These are phyloP conservation scores for Leptomonas pyrrhocoris DNA, from an alignment of 208 protist species.

Conservation along the genomic window DNA sequence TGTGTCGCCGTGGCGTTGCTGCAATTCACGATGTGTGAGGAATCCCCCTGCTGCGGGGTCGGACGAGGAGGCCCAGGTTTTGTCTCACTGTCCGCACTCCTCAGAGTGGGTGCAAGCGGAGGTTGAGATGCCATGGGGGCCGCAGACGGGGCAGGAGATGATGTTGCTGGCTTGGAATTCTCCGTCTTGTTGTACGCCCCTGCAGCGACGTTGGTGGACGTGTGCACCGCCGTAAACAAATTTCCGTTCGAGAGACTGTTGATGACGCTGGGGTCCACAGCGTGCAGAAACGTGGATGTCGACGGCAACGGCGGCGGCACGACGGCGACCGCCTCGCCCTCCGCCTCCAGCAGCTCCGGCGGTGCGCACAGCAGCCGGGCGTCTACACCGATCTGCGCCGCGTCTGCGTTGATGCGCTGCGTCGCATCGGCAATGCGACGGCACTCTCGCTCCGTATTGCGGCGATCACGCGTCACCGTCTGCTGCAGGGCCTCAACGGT, in stretches of 20 bases:
- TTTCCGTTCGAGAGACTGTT: slow-evolving; percentile 2
- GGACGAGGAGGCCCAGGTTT: background rate
- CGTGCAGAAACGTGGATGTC: background rate
- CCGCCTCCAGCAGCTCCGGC: slow-evolving; percentile 5
- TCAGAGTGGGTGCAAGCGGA: background rate
- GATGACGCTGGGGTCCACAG: slow-evolving; percentile 10
- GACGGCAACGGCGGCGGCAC: background rate
- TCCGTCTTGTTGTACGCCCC: background rate
- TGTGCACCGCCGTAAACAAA: slow-evolving; percentile 21
- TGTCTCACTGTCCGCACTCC: background rate
- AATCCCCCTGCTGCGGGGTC: background rate
- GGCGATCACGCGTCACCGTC: slow-evolving; percentile 21
- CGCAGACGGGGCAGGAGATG: background rate
- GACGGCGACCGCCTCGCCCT: background rate
- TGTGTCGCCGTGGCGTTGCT: slow-evolving; percentile 21
- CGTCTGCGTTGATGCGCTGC: slow-evolving; percentile 11
- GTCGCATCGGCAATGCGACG: slow-evolving; percentile 12
- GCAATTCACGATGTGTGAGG: background rate
- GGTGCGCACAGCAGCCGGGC: slow-evolving; percentile 9
- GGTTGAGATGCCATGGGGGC: background rate
- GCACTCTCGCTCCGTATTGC: slow-evolving; percentile 17
- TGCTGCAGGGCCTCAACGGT: slow-evolving; percentile 18
- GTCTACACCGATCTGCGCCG: slow-evolving; percentile 6
- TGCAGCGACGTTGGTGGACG: slow-evolving; percentile 13
- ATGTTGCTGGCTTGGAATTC: background rate